Evolutionary conservation across 345 rosid species (phyloP).

Genomic region (Isatis tinctoria): DNA sequence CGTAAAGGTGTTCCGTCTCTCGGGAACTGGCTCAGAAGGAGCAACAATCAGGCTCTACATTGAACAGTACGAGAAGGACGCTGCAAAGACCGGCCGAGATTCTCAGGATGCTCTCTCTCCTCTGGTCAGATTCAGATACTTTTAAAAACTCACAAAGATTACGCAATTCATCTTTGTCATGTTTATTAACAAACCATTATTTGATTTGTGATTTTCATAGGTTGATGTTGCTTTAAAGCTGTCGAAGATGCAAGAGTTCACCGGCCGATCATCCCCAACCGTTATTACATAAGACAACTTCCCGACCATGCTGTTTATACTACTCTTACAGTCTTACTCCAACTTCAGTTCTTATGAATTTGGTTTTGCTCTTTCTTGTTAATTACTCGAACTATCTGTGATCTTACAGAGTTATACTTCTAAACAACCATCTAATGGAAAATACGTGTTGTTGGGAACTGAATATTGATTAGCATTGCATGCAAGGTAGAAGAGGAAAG

Average conservation of each 20-base stretch:
- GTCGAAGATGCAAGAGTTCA: conserved; percentile 83
- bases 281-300: conserved; percentile 57
- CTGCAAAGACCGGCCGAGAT: conserved; percentile 69
- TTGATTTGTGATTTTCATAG: conserved; percentile 32
- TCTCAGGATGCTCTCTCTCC: conserved; percentile 83
- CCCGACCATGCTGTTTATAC: neutral
- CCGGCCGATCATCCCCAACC: conserved; percentile 85
- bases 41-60: conserved; percentile 91
- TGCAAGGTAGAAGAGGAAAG: neutral
- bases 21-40: conserved; percentile 95
- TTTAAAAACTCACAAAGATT: neutral
- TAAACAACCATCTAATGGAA: neutral
- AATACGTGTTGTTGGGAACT: neutral
- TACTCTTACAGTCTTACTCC: neutral
- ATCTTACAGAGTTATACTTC: neutral
- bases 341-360: neutral
- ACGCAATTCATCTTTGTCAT: neutral
- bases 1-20: conserved; percentile 76
- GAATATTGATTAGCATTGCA: no score
- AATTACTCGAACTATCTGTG: neutral
- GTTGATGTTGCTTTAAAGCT: conserved; percentile 85
- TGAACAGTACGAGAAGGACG: conserved; percentile 83
- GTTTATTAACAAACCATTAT: neutral
- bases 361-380: neutral
- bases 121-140: conserved; percentile 43